A percentile compares a stretch with the other conserved stretches of the same genome.
phyloP scores from a whole-genome alignment of 257 asterid species.

The Salvia splendens region DNA sequence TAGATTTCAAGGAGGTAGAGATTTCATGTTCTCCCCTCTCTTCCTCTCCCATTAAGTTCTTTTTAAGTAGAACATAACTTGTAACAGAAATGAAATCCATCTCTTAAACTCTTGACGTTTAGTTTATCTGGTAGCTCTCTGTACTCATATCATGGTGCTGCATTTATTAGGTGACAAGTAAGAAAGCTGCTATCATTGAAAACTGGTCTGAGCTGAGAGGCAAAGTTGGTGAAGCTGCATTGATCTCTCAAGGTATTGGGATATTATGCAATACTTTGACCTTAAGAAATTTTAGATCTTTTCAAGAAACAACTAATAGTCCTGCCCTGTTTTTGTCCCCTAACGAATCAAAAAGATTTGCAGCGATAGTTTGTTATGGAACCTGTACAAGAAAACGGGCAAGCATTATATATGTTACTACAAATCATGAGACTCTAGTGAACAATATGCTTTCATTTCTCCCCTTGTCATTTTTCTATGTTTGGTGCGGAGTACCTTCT shows the following conservation, averaged over 20 bases:
- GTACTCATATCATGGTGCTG: constrained; percentile 9
- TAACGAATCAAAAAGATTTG: not conserved
- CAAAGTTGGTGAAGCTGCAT: constrained; percentile 45
- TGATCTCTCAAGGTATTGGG: constrained; percentile 31
- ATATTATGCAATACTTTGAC: constrained; percentile 27
- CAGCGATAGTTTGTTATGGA: not conserved
- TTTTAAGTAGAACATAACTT: not conserved
- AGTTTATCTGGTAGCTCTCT: constrained; percentile 20
- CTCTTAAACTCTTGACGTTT: not conserved
- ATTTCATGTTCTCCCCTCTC: not conserved
- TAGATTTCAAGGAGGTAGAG: constrained; percentile 91
- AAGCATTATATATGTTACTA: no score
- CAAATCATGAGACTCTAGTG: no score
- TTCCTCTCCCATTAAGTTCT: constrained; percentile 5
- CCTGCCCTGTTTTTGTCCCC: not conserved
- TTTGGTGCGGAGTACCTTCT: no score
- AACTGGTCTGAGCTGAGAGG: constrained; percentile 61
- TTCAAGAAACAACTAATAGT: constrained; percentile 5
- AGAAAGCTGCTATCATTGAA: constrained; percentile 59
- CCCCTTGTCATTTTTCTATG: no score
- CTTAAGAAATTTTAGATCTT: constrained; percentile 2
- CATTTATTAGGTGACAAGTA: constrained; percentile 71
- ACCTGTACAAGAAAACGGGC: not conserved
- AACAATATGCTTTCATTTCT: no score
- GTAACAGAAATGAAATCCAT: constrained; percentile 9